Evolutionary conservation across 2,329 filamentous ascomycete species (phyloP).

Genomic region (Zymoseptoria tritici): DNA sequence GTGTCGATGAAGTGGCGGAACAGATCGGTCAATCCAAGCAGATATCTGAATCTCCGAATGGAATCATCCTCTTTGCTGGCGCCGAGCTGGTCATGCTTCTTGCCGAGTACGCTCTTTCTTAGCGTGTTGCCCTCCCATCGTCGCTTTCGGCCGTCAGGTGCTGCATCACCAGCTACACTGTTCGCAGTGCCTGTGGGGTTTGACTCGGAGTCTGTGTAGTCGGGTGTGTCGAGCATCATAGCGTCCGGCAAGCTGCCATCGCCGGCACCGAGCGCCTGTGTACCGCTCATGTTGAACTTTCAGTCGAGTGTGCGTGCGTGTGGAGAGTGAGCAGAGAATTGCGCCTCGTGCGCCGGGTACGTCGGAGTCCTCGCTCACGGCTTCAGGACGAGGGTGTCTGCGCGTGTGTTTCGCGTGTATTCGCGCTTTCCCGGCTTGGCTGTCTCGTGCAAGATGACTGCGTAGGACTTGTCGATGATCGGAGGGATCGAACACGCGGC

Average conservation of each 20-base stretch:
- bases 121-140: conserved; percentile 82
- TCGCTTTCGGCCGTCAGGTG: conserved; percentile 70
- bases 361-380: conserved; percentile 1
- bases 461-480: conserved; percentile 2
- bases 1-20: conserved; percentile 99
- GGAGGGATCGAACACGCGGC: neutral
- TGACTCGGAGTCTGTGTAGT: conserved; percentile 60
- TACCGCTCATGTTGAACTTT: conserved; percentile 14
- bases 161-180: conserved; percentile 71
- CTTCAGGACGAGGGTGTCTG: conserved; percentile 4
- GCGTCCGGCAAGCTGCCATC: conserved; percentile 27
- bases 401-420: conserved; percentile 4
- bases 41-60: conserved; percentile 86
- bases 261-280: conserved; percentile 21
- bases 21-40: conserved; percentile 88
- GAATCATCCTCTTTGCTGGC: conserved; percentile 97
- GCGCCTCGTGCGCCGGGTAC: conserved; percentile 1
- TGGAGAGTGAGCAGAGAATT: neutral
- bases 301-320: neutral
- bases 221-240: conserved; percentile 50
- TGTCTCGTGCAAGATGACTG: conserved; percentile 2
- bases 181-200: conserved; percentile 66
- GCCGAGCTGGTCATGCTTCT: conserved; percentile 85
- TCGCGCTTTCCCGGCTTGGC: neutral
- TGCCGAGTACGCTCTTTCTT: conserved; percentile 85